Evolutionary conservation across 192 early-diverging fungal species (phyloP), one percentile per base, ranked within the genome.

Genomic region (Coemansia sp.): DNA sequence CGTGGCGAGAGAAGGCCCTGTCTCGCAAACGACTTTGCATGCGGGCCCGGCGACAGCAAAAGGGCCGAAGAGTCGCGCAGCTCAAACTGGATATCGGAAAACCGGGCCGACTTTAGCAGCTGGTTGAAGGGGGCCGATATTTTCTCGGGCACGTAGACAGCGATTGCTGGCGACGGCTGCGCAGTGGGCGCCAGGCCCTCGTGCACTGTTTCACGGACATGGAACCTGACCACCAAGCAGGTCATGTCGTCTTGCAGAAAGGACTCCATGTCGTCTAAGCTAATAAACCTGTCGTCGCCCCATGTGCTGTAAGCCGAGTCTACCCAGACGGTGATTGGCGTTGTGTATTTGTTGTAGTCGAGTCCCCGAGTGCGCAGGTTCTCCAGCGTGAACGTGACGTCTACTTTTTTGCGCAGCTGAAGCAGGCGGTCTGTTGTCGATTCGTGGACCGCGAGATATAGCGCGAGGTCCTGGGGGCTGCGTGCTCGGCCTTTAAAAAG

Each of bases 21-120:
- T 27, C 36, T 58, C 1, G 46, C 23, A 8, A 49, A 27, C 19
- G 52, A 28, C 4, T 35, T 47, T 1, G 62, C 19, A 36, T 52
- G 50, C 32, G 72, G 72, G 19, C 75, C 77, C 4, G 77, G 72
- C 13, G 71, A 80, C 18, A 80, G 62, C 19, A 80, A 35, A 9
- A 74, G 48, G 0, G 77, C 56, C 0, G 71, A 64, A 7, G 77
- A 74, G 27, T 73, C 71, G 53, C 72, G 63, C 25, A 80, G 71
- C 34, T 68, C 72, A 61, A 80, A 71, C 66, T 80, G 71, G 34
- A 80, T 74, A 52, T 80, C 77, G 13, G 77, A 80, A 23, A 80
- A 80, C 23, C 77, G 51, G 25, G 71, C 72, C 9, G 77, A 80
- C 55, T 61, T 63, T 4, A 80, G 59, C 6, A 80, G 68, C 62